Conservation (phyloP, 1,139 yeast species). For the Scheffersomyces cryptocercus region DNA sequence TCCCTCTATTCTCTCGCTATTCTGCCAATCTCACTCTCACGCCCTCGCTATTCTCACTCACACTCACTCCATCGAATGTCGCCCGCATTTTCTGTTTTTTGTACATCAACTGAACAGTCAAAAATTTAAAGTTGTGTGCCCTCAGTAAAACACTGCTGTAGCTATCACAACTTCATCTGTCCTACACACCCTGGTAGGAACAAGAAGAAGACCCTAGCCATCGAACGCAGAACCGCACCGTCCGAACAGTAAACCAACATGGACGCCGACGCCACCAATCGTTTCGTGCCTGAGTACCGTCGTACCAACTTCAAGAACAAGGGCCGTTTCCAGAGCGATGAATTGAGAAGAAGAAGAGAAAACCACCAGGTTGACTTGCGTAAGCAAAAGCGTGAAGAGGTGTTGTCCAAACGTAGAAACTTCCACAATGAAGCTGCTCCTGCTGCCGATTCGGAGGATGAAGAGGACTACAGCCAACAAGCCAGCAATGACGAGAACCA, state of each 20-base stretch:
- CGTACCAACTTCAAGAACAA: constrained; percentile 95
- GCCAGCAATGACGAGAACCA: constrained; percentile 45
- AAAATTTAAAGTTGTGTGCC: neutral
- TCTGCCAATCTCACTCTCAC: too few relatives aligned
- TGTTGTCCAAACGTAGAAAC: constrained; percentile 89
- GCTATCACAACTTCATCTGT: too few relatives aligned
- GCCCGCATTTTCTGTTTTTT: neutral
- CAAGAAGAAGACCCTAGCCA: too few relatives aligned
- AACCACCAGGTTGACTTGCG: constrained; percentile 96
- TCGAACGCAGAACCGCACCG: too few relatives aligned
- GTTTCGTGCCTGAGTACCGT: constrained; percentile 96
- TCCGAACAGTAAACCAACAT: constrained; percentile 26
- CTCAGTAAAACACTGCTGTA: too few relatives aligned
- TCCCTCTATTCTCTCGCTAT: too few relatives aligned
- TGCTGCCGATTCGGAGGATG: constrained; percentile 45
- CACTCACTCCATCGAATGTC: too few relatives aligned
- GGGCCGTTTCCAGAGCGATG: constrained; percentile 92
- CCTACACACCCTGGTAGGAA: too few relatives aligned
- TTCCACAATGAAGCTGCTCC: constrained; percentile 36
- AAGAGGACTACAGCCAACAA: constrained; percentile 46
- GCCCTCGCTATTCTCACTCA: too few relatives aligned
- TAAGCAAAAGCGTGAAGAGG: constrained; percentile 95
- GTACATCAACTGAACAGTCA: neutral
- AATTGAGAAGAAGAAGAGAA: constrained; percentile 96
- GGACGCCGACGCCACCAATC: constrained; percentile 79